phyloP scores from a whole-genome alignment of 495 filamentous ascomycete genomes.

The Staphylotrichum longicolle region DNA sequence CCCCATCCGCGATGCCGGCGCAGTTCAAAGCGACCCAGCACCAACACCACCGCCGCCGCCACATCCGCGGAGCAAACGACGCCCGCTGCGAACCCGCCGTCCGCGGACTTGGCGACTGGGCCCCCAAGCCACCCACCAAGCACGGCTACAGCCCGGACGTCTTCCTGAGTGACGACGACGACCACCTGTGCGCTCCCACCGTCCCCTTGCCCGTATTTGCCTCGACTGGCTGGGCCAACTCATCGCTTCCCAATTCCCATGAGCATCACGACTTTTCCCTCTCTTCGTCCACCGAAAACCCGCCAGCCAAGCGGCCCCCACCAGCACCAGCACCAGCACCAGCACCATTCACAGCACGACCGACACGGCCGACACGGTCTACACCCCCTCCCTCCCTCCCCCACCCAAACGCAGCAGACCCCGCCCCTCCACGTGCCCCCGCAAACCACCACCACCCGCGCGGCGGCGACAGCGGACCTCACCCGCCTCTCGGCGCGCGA shows the following conservation, averaged over 20 bases:
- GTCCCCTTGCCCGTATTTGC: neutral
- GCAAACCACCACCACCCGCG: conserved; percentile 1
- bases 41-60: too few species aligned
- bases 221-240: neutral
- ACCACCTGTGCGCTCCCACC: neutral
- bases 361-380: too few species aligned
- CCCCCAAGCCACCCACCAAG: conserved; percentile 2
- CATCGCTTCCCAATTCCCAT: neutral
- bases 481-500: conserved; percentile 1
- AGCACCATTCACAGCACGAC: too few species aligned
- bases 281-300: neutral
- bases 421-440: neutral
- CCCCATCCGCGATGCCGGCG: too few species aligned
- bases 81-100: neutral
- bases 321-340: too few species aligned
- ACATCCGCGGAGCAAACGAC: too few species aligned
- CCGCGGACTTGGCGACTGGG: conserved; percentile 1
- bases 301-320: too few species aligned
- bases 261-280: neutral
- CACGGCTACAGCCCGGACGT: conserved; percentile 4
- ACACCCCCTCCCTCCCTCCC: too few species aligned
- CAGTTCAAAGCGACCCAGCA: too few species aligned
- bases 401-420: too few species aligned
- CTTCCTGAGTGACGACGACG: neutral
- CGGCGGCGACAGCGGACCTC: neutral